Evolutionary conservation across 768 basidiomycete genomes (phyloP).

Genomic region (Suillus cothurnatus): DNA sequence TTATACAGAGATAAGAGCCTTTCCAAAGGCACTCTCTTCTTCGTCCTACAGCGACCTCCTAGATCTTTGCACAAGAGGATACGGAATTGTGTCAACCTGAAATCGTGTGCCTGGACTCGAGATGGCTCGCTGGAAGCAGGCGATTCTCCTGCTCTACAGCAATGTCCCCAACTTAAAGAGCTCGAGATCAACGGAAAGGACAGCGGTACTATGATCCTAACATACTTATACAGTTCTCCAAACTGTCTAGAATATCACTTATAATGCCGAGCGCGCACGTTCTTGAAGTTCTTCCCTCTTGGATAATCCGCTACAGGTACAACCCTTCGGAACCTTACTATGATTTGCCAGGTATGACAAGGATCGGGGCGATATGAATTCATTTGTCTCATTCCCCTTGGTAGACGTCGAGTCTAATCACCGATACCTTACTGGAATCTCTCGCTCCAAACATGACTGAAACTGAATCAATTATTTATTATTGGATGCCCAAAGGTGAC

Average conservation of each 20-base stretch:
- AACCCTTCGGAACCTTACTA: conserved; percentile 56
- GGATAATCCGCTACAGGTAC: conserved; percentile 49
- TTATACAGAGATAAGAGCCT: conserved; percentile 66
- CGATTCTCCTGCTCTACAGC: conserved; percentile 54
- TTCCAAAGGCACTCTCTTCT: conserved; percentile 54
- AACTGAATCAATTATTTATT: conserved; percentile 59
- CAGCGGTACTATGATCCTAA: conserved; percentile 54
- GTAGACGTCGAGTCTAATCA: conserved; percentile 59
- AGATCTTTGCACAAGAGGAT: conserved; percentile 51
- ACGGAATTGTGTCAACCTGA: conserved; percentile 61
- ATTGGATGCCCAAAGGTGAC: conserved; percentile 74
- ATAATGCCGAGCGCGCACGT: conserved; percentile 74
- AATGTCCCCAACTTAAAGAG: conserved; percentile 46
- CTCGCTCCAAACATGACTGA: conserved; percentile 51
- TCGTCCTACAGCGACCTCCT: conserved; percentile 37
- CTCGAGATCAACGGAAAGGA: conserved; percentile 75
- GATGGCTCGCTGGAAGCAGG: conserved; percentile 70
- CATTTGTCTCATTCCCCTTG: neutral
- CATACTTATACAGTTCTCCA: conserved; percentile 51
- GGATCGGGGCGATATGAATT: neutral
- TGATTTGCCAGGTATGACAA: conserved; percentile 67
- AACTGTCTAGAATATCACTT: conserved; percentile 57
- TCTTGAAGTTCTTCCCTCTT: conserved; percentile 48
- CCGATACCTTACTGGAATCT: conserved; percentile 53
- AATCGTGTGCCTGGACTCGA: conserved; percentile 76